A percentile compares a stretch with the other conserved stretches of the same genome.
phyloP scores from a whole-genome alignment of 1,284 basidiomycete species.

The Meira miltonrushii region DNA sequence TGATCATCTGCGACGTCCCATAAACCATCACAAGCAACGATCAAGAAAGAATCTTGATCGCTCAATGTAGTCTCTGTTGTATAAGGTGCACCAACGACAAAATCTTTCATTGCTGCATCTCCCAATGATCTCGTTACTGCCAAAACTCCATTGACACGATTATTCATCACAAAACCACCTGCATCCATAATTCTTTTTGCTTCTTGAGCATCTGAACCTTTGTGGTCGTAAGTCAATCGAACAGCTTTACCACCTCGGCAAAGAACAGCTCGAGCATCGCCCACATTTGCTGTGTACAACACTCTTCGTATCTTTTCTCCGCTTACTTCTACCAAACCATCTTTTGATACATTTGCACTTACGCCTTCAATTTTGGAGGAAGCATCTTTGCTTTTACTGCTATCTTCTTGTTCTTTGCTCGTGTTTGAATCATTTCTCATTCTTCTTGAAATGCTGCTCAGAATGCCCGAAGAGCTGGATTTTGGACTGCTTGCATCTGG shows the following conservation, averaged over 20 bases:
- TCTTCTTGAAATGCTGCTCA: conserved; percentile 15
- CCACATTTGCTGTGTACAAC: conserved; percentile 92
- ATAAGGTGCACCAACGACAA: conserved; percentile 94
- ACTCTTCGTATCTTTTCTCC: conserved; percentile 62
- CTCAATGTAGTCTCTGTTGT: conserved; percentile 91
- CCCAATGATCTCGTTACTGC: conserved; percentile 94
- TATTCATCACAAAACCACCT: conserved; percentile 97
- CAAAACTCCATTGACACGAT: conserved; percentile 84
- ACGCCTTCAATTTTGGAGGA: neutral
- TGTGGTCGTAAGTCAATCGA: conserved; percentile 95
- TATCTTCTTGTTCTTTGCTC: neutral
- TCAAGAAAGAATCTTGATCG: conserved; percentile 86
- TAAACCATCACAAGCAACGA: conserved; percentile 94
- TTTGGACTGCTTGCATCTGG: neutral
- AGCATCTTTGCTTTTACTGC: conserved; percentile 1
- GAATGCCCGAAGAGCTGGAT: conserved; percentile 7
- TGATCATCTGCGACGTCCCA: conserved; percentile 97
- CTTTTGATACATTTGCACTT: neutral
- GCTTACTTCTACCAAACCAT: conserved; percentile 14
- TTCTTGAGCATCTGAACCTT: conserved; percentile 93
- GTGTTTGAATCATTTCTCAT: conserved; percentile 12
- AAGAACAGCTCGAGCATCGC: conserved; percentile 82
- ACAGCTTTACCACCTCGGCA: conserved; percentile 82
- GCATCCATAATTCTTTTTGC: conserved; percentile 95
- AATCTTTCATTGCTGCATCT: conserved; percentile 98